These are phyloP conservation scores for Planoprotostelium fungivorum DNA, from an alignment of 78 protist species.

Conservation along the genomic window DNA sequence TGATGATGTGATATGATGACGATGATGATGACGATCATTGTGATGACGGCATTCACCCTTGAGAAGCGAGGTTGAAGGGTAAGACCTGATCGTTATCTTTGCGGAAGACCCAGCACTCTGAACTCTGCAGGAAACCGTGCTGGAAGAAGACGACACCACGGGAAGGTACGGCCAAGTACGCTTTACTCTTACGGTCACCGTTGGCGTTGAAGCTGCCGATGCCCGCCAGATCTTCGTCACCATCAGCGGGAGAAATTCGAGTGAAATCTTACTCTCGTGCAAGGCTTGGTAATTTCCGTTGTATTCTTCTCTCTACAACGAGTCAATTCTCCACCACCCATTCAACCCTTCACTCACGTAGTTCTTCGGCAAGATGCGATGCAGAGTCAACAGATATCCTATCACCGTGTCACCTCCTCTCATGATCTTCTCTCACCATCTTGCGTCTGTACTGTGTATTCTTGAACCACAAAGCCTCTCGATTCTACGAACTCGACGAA, in stretches of 20 bases:
- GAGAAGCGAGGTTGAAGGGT: slow-evolving; percentile 61
- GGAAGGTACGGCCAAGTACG: neutral
- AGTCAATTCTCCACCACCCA: neutral
- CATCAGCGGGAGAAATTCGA: neutral
- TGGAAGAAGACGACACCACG: slow-evolving; percentile 29
- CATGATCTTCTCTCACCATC: neutral
- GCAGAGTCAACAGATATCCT: neutral
- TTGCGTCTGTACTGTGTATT: neutral
- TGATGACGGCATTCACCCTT: slow-evolving; percentile 18
- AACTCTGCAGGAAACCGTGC: slow-evolving; percentile 62
- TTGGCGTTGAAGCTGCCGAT: too few species aligned
- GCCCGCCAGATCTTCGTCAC: too few species aligned
- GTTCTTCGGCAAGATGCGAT: neutral
- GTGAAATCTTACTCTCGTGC: neutral
- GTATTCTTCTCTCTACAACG: neutral
- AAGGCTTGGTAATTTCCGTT: neutral
- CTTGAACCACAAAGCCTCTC: neutral
- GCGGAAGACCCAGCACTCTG: slow-evolving; percentile 54
- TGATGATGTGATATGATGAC: too few species aligned
- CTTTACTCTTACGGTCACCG: neutral
- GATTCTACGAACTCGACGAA: neutral
- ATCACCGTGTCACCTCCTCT: neutral
- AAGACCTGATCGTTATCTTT: slow-evolving; percentile 14
- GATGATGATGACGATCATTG: too few species aligned
- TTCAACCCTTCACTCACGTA: neutral